phyloP scores from a whole-genome alignment of 768 basidiomycete species.

The Boletus edulis region DNA sequence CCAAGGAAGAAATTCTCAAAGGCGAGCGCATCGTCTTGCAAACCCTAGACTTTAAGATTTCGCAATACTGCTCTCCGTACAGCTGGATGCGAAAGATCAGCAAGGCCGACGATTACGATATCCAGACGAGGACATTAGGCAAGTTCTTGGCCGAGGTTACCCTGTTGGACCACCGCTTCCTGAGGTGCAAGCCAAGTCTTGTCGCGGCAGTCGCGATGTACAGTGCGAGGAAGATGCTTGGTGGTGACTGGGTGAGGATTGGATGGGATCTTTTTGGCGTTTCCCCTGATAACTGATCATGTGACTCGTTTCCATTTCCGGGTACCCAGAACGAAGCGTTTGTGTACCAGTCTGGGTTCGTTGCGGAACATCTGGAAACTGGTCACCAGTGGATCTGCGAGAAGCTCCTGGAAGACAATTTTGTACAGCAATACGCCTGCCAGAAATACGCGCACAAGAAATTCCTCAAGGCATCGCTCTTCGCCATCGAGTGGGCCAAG shows the following conservation, averaged over 20 bases:
- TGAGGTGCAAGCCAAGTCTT: slow-evolving; percentile 90
- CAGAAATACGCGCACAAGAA: slow-evolving; percentile 98
- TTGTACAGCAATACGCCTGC: slow-evolving; percentile 84
- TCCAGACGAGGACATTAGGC: slow-evolving; percentile 94
- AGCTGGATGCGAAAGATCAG: slow-evolving; percentile 99
- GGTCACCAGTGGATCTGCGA: slow-evolving; percentile 83
- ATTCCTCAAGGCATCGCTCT: slow-evolving; percentile 88
- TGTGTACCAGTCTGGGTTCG: slow-evolving; percentile 89
- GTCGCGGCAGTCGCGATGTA: slow-evolving; percentile 98
- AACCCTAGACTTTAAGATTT: slow-evolving; percentile 92
- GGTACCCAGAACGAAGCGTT: slow-evolving; percentile 77
- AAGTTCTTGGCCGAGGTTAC: slow-evolving; percentile 98
- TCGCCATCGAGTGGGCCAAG: slow-evolving; percentile 74
- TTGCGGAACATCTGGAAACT: slow-evolving; percentile 80
- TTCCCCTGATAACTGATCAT: slow-evolving; percentile 19
- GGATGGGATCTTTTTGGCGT: slow-evolving; percentile 12
- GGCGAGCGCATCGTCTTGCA: slow-evolving; percentile 96
- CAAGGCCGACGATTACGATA: slow-evolving; percentile 98
- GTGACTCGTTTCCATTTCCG: slow-evolving; percentile 32
- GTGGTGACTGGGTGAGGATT: slow-evolving; percentile 88
- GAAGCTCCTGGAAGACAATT: slow-evolving; percentile 75
- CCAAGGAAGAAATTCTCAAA: slow-evolving; percentile 94
- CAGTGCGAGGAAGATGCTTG: slow-evolving; percentile 89
- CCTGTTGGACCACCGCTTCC: slow-evolving; percentile 86
- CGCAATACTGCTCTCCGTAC: slow-evolving; percentile 98